These are phyloP conservation scores for Globisporangium rhizosaccharum DNA, from an alignment of 352 stramenopile species.

Conservation along the genomic window DNA sequence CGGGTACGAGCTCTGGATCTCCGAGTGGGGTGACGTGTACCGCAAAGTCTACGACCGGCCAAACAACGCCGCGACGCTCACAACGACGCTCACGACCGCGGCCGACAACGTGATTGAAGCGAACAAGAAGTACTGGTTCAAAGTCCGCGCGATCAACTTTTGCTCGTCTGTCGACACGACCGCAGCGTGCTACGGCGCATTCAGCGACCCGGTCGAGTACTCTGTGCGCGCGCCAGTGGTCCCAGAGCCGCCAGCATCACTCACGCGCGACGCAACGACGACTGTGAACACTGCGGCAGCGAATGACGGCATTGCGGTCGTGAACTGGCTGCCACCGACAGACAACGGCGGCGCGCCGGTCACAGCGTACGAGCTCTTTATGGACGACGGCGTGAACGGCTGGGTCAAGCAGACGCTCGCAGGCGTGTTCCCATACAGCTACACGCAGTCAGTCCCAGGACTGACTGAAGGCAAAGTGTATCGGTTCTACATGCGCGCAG, in stretches of 20 bases:
- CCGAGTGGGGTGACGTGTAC: conserved; percentile 90
- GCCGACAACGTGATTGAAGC: conserved; percentile 88
- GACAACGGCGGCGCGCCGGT: conserved; percentile 93
- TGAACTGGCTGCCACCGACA: conserved; percentile 83
- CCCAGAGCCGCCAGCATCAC: conserved; percentile 70
- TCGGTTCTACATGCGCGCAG: conserved; percentile 87
- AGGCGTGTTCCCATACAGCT: conserved; percentile 47
- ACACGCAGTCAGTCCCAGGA: conserved; percentile 32
- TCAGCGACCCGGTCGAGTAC: conserved; percentile 87
- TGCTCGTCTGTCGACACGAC: conserved; percentile 71
- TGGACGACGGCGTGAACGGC: conserved; percentile 53
- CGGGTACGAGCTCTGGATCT: conserved; percentile 95
- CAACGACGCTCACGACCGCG: conserved; percentile 71
- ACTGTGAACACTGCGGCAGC: conserved; percentile 46
- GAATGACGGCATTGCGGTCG: conserved; percentile 50
- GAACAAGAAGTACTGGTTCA: conserved; percentile 91
- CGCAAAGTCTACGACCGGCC: conserved; percentile 93
- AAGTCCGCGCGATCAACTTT: conserved; percentile 94
- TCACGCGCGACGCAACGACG: conserved; percentile 59
- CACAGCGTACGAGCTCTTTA: conserved; percentile 90
- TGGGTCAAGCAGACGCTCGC: conserved; percentile 42
- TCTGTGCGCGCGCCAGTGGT: conserved; percentile 82
- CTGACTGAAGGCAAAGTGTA: conserved; percentile 87
- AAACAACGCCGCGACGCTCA: conserved; percentile 61
- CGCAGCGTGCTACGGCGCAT: conserved; percentile 84